These are phyloP conservation scores for Trichoderma atroviride DNA, from an alignment of 2,329 filamentous ascomycete species.

Conservation along the genomic window DNA sequence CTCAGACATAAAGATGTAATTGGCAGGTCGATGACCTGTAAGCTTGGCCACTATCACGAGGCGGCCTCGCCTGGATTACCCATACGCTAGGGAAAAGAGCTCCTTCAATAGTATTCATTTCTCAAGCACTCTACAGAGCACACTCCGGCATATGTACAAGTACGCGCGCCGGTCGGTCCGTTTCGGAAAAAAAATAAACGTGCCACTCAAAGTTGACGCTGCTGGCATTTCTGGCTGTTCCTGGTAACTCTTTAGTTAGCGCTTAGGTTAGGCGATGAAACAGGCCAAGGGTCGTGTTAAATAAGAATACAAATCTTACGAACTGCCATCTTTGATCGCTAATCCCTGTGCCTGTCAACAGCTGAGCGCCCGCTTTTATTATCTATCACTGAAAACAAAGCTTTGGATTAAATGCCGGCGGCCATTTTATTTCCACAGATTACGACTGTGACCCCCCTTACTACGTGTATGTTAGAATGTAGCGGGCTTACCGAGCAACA, in stretches of 20 bases:
- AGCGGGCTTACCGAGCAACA: not conserved
- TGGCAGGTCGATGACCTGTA: constrained; percentile 19
- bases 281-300: not conserved
- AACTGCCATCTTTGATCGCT: not conserved
- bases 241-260: not conserved
- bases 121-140: not conserved
- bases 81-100: not conserved
- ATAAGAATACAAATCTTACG: not conserved
- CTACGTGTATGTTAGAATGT: not conserved
- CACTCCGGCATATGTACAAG: not conserved
- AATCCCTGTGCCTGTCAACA: constrained; percentile 4
- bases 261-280: constrained; percentile 3
- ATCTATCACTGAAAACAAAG: not conserved
- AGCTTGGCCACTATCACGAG: not conserved
- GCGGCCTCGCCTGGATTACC: not conserved
- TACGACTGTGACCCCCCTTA: not conserved
- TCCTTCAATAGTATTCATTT: not conserved
- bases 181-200: not conserved
- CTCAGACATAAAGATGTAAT: not conserved
- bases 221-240: not conserved
- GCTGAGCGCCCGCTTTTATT: not conserved
- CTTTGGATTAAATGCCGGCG: not conserved
- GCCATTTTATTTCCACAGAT: not conserved
- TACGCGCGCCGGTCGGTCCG: constrained; percentile 3
- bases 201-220: not conserved